phyloP scores from a whole-genome alignment of 768 basidiomycete genomes.

The Holtermannia corniformis region DNA sequence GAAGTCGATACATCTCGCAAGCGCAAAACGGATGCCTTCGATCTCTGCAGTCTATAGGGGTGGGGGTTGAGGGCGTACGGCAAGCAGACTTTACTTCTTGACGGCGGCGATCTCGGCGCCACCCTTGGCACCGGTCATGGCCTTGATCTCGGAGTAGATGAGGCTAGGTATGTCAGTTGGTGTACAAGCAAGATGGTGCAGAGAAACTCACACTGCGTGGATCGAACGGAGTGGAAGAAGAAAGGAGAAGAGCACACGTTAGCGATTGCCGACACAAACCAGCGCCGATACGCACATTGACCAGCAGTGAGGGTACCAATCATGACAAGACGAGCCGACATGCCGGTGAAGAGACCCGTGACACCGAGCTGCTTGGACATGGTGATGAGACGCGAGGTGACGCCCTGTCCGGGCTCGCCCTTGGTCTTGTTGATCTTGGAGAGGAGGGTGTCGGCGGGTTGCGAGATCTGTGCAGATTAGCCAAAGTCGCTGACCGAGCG shows the following conservation, averaged over 20 bases:
- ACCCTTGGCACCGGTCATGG: conserved; percentile 38
- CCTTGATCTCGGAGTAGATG: conserved; percentile 27
- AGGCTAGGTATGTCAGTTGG: background rate
- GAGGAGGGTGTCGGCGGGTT: conserved; percentile 88
- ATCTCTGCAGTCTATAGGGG: too few relatives aligned
- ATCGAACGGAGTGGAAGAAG: conserved; percentile 16
- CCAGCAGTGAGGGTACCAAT: conserved; percentile 45
- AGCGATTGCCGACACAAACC: background rate
- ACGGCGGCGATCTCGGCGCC: conserved; percentile 33
- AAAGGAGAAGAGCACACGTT: background rate
- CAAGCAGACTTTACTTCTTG: conserved; percentile 31
- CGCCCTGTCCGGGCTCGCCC: conserved; percentile 43
- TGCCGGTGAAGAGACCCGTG: conserved; percentile 44
- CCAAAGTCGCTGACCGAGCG: conserved; percentile 6
- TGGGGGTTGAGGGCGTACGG: too few relatives aligned
- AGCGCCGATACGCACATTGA: conserved; percentile 36
- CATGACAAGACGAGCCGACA: conserved; percentile 44
- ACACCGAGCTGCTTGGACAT: conserved; percentile 44
- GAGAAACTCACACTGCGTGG: conserved; percentile 38
- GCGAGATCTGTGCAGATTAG: too few relatives aligned
- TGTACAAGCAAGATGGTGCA: conserved; percentile 5
- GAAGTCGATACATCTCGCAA: too few relatives aligned
- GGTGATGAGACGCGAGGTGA: conserved; percentile 40
- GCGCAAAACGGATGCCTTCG: too few relatives aligned
- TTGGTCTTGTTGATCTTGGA: conserved; percentile 78